phyloP scores from a whole-genome alignment of 1,139 yeast genomes.

The Geotrichum histeridarum region DNA sequence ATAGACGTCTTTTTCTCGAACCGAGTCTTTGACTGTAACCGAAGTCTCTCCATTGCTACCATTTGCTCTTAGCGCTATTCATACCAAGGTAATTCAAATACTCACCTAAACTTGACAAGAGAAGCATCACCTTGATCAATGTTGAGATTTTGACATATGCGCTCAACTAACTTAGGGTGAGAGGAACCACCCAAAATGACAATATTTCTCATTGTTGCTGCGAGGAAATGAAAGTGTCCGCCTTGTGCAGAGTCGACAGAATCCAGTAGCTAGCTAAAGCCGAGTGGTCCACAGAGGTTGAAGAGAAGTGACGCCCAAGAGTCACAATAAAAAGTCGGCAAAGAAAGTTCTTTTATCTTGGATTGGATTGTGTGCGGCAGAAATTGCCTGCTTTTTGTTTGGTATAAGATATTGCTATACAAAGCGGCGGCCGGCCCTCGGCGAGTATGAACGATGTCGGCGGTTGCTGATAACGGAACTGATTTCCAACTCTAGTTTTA shows the following conservation, averaged over 20 bases:
- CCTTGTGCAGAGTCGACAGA: not conserved
- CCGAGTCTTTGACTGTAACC: slow-evolving; percentile 74
- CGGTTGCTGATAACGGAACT: no score
- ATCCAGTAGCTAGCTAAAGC: no score
- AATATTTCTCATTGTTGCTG: slow-evolving; percentile 56
- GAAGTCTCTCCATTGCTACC: slow-evolving; percentile 79
- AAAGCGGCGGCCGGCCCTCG: no score
- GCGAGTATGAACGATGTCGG: no score
- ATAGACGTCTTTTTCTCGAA: slow-evolving; percentile 88
- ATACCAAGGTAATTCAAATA: not conserved
- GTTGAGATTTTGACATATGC: slow-evolving; percentile 61
- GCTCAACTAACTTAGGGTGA: slow-evolving; percentile 57
- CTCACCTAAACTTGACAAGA: slow-evolving; percentile 49
- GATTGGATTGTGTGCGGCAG: no score
- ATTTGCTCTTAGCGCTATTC: not conserved
- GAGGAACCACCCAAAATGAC: slow-evolving; percentile 75
- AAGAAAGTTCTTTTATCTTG: no score
- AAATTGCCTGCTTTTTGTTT: no score
- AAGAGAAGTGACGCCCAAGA: no score
- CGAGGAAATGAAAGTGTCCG: not conserved
- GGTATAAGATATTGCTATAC: no score
- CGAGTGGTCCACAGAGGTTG: no score
- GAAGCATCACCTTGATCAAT: slow-evolving; percentile 55
- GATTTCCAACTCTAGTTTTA: not conserved
- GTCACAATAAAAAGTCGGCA: no score